A percentile compares a stretch with the other conserved stretches of the same genome.
These are phyloP conservation scores for Asterella californica DNA, from an alignment of 225 moss, liverwort and hornwort species.

Conservation along the genomic window DNA sequence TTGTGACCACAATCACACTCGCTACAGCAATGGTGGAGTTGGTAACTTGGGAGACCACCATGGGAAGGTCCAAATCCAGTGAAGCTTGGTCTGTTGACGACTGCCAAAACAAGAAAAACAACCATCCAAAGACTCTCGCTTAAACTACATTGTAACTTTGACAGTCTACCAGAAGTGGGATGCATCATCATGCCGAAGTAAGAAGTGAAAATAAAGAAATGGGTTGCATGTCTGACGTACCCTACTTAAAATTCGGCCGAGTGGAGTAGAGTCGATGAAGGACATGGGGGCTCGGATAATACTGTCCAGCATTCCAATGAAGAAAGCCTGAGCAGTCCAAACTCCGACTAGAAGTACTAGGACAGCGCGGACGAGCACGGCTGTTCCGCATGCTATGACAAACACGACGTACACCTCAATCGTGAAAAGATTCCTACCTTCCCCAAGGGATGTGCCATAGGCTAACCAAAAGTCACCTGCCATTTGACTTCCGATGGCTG, in stretches of 20 bases:
- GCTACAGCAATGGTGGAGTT: neutral
- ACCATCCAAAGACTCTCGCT: neutral
- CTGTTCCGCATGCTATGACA: conserved; percentile 23
- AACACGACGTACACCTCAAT: conserved; percentile 35
- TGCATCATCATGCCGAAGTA: neutral
- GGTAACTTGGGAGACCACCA: neutral
- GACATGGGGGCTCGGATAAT: conserved; percentile 52
- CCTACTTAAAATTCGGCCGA: conserved; percentile 52
- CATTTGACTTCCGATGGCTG: conserved; percentile 14
- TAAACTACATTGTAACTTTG: neutral
- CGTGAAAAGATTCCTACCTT: conserved; percentile 4
- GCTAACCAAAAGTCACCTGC: conserved; percentile 44
- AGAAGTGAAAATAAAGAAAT: neutral
- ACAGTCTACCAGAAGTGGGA: neutral
- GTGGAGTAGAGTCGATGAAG: conserved; percentile 53
- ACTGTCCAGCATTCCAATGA: conserved; percentile 32
- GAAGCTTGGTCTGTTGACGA: conserved; percentile 34
- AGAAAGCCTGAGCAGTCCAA: conserved; percentile 41
- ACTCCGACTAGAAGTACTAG: conserved; percentile 34
- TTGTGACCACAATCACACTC: conserved; percentile 7
- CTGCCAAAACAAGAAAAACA: neutral
- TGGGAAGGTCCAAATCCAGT: conserved; percentile 29
- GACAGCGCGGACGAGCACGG: conserved; percentile 34
- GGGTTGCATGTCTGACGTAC: conserved; percentile 9
- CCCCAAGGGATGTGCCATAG: conserved; percentile 20